phyloP scores from a whole-genome alignment of 345 rosid species.

The Moricandia arvensis region DNA sequence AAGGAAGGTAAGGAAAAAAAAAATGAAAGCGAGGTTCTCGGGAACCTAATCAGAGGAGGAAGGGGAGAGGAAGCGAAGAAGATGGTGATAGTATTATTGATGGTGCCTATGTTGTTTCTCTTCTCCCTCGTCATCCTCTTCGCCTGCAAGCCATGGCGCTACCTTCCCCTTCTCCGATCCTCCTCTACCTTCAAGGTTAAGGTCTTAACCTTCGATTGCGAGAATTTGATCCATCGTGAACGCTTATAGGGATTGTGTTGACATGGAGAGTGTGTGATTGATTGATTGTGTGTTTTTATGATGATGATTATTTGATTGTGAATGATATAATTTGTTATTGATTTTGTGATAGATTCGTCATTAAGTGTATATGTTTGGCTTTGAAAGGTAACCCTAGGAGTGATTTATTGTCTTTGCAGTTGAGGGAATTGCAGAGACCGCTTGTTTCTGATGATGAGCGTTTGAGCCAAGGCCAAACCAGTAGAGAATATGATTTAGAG shows the following conservation, averaged over 20 bases:
- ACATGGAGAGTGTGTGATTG: not conserved
- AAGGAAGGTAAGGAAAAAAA: constrained; percentile 52
- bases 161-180: constrained; percentile 47
- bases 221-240: not conserved
- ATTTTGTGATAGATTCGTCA: not conserved
- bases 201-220: not conserved
- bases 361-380: not conserved
- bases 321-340: not conserved
- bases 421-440: constrained; percentile 69
- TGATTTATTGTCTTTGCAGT: constrained; percentile 33
- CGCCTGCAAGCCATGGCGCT: constrained; percentile 95
- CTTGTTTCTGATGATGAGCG: constrained; percentile 58
- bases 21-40: constrained; percentile 86
- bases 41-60: constrained; percentile 46
- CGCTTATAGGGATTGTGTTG: not conserved
- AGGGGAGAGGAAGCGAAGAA: not conserved
- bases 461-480: constrained; percentile 44
- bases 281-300: not conserved
- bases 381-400: not conserved
- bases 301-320: not conserved
- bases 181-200: constrained; percentile 58
- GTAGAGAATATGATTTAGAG: constrained; percentile 69
- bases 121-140: constrained; percentile 62
- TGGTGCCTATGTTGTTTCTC: constrained; percentile 45
- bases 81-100: not conserved